A percentile compares a stretch with the other conserved stretches of the same genome.
Evolutionary conservation across 2,329 filamentous ascomycete species (phyloP).

Genomic region (Microdochium paspali): DNA sequence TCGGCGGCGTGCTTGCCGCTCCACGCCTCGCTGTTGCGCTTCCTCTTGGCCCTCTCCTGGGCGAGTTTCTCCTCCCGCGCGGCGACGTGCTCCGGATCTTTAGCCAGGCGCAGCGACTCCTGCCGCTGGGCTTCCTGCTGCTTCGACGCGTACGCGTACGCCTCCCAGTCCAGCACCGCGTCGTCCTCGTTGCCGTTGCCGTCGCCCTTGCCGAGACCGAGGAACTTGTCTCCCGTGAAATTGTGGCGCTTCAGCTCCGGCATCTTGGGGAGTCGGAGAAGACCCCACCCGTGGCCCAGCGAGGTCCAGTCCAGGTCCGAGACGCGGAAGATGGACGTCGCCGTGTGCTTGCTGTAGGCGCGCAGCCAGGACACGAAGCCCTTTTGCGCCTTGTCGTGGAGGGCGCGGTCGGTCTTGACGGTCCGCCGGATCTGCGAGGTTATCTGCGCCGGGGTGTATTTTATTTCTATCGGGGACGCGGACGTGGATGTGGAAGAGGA

Average conservation of each 20-base stretch:
- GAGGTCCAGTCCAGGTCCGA: slow-evolving; percentile 78
- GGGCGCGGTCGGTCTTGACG: slow-evolving; percentile 38
- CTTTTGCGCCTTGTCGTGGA: slow-evolving; percentile 82
- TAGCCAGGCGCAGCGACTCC: slow-evolving; percentile 33
- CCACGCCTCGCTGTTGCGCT: slow-evolving; percentile 61
- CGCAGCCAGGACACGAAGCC: slow-evolving; percentile 92
- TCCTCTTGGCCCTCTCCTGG: slow-evolving; percentile 33
- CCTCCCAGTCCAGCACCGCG: slow-evolving; percentile 64
- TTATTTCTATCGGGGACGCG: slow-evolving; percentile 51
- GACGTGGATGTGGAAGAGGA: slow-evolving; percentile 36
- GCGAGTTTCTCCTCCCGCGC: slow-evolving; percentile 24
- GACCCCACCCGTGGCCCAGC: slow-evolving; percentile 73
- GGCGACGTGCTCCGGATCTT: slow-evolving; percentile 16
- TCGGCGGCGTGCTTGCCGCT: slow-evolving; percentile 61
- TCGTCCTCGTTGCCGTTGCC: too few species aligned
- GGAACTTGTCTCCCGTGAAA: slow-evolving; percentile 58
- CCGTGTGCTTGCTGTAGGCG: slow-evolving; percentile 84
- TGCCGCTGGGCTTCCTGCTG: slow-evolving; percentile 56
- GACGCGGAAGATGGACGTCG: slow-evolving; percentile 81
- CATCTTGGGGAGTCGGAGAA: slow-evolving; percentile 86
- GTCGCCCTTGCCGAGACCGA: slow-evolving; percentile 44
- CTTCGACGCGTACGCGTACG: slow-evolving; percentile 64
- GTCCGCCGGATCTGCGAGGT: slow-evolving; percentile 53
- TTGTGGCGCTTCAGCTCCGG: slow-evolving; percentile 62
- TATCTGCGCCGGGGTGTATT: too few species aligned